Evolutionary conservation across 139 green algal species (phyloP), one percentile per base, ranked within the genome.

Genomic region (Chlorella sp.): DNA sequence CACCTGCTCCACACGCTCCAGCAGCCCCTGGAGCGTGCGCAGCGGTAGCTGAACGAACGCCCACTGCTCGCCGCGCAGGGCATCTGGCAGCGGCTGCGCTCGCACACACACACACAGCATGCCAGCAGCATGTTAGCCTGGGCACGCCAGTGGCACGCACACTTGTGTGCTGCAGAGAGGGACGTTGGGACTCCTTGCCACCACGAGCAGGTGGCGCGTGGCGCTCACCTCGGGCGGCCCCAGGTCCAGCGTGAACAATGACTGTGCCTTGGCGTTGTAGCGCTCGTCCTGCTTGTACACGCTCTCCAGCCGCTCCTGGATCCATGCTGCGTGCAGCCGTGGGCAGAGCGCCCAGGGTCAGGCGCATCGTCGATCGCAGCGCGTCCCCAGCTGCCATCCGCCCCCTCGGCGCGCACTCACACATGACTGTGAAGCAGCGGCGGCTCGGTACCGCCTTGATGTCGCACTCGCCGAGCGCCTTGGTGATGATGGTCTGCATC

Each of bases 401-500:
- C n/a, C n/a, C n/a, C n/a, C n/a, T n/a, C n/a, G n/a, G 42, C 17
- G 42, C 2, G 1, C 1, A 81, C 90, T 80, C 72, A 94, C 91
- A 82, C 79, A 97, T 92, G 32, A 97, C 78, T 3, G 89, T 85
- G 78, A 97, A 96, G 84, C 93, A 97, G 23, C 95, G 81, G 14
- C 96, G 83, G 78, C 88, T 96, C 68, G 95, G 93, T 29, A 98
- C 75, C 1, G 92, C 72, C 70, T 92, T 89, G 73, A 99, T 93
- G 34, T 84, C 87, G 71, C 96, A 69, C n/a, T 99, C 95, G 5
- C 68, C 79, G 23, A 97, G 85, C 4, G 95, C 95, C 35, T 91
- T 88, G 17, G 87, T 89, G 71, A 99, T 99, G 85, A 99, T 99
- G 42, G 95, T 99, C 72, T 94, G 85, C 95, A 99, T 99, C 80